phyloP scores from a whole-genome alignment of 139 green algal genomes.

The Axilococcus clingmanii region DNA sequence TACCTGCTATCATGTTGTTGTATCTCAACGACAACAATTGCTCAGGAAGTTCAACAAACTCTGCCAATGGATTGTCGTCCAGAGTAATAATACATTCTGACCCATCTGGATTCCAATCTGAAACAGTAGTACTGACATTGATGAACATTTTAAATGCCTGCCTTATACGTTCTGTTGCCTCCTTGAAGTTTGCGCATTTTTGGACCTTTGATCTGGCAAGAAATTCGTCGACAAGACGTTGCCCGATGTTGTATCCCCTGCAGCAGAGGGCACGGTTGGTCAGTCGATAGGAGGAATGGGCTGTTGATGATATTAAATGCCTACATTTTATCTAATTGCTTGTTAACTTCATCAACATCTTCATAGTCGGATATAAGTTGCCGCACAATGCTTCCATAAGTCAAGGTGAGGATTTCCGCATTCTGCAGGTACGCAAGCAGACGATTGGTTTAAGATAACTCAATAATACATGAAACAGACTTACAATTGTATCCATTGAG shows the following conservation, averaged over 20 bases:
- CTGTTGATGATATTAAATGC: constrained; percentile 4
- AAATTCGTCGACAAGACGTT: constrained; percentile 92
- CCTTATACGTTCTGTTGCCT: constrained; percentile 71
- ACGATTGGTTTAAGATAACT: not conserved
- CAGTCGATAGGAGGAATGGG: too few species aligned
- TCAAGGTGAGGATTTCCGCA: constrained; percentile 92
- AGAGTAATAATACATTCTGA: constrained; percentile 82
- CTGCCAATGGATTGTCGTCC: constrained; percentile 85
- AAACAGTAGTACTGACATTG: constrained; percentile 55
- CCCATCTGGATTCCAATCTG: constrained; percentile 74
- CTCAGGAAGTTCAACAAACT: constrained; percentile 96
- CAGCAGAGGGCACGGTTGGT: not conserved
- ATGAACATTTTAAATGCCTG: constrained; percentile 85
- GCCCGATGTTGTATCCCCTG: constrained; percentile 92
- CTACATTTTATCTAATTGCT: constrained; percentile 90
- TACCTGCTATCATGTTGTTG: constrained; percentile 83
- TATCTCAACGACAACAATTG: constrained; percentile 70
- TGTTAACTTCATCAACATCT: constrained; percentile 92
- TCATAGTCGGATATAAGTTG: constrained; percentile 92
- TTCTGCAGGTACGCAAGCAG: constrained; percentile 47
- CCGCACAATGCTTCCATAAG: constrained; percentile 92
- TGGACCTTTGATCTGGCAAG: constrained; percentile 70
- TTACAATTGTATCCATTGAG: constrained; percentile 4
- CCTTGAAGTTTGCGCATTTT: constrained; percentile 69
- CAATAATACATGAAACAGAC: not conserved